A percentile compares a stretch with the other conserved stretches of the same genome.
Conservation (phyloP, 768 basidiomycete species). For the Gymnopilus dilepis region DNA sequence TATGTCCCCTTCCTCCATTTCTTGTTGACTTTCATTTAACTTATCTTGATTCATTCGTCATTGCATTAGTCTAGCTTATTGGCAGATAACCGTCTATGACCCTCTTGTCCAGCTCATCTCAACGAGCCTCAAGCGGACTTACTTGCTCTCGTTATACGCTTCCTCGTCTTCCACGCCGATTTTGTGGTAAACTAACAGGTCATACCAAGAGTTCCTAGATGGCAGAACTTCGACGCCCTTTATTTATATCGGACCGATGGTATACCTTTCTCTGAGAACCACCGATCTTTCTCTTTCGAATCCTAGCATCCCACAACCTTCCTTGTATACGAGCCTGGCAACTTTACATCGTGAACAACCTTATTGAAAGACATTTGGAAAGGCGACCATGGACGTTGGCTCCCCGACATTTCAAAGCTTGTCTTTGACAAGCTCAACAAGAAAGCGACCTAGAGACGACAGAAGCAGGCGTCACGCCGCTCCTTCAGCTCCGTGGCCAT, state of each 20-base stretch:
- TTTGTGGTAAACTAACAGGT: too few species aligned
- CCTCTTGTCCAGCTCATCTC: too few species aligned
- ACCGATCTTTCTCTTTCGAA: constrained; percentile 4
- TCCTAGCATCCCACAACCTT: not conserved
- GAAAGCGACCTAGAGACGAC: constrained; percentile 2
- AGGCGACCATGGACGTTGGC: not conserved
- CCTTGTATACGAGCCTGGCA: not conserved
- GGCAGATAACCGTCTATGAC: too few species aligned
- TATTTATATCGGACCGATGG: constrained; percentile 4
- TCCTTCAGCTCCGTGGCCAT: constrained; percentile 54
- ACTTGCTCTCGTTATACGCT: too few species aligned
- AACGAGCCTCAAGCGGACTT: too few species aligned
- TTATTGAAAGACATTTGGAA: not conserved
- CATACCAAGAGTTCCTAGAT: too few species aligned
- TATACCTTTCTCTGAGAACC: not conserved
- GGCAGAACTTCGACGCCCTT: not conserved
- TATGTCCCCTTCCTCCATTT: too few species aligned
- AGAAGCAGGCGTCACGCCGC: constrained; percentile 41
- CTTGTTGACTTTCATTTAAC: too few species aligned
- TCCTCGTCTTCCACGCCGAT: too few species aligned
- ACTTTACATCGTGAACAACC: not conserved
- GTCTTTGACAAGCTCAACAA: not conserved
- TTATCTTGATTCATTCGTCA: too few species aligned
- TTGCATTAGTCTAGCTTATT: too few species aligned
- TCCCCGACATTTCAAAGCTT: not conserved